A percentile compares a stretch with the other conserved stretches of the same genome.
Evolutionary conservation across 176 grass and related monocot genomes (phyloP).

Genomic region (Saccharum spontaneum): DNA sequence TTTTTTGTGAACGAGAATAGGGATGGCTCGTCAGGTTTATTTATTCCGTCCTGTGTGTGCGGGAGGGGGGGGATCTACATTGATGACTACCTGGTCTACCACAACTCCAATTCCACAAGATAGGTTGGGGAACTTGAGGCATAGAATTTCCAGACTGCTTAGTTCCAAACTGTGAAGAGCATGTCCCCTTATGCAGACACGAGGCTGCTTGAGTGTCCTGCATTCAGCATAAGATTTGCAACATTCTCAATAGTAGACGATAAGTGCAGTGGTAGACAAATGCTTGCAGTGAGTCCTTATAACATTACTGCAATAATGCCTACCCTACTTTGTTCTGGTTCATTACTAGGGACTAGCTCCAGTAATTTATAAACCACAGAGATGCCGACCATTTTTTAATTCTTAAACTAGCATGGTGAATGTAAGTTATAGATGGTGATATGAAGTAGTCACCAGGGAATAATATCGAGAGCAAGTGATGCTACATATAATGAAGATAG

Average conservation of each 20-base stretch:
- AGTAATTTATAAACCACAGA: background rate
- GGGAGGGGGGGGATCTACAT: background rate
- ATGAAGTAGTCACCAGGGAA: background rate
- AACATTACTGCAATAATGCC: background rate
- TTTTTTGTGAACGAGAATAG: too few relatives aligned
- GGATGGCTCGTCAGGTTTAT: background rate
- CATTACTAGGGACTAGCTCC: background rate
- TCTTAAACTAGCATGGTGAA: background rate
- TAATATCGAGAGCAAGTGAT: background rate
- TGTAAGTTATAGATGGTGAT: background rate
- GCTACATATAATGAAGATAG: background rate
- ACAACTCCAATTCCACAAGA: background rate
- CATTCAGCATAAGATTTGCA: background rate
- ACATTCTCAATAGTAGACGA: background rate
- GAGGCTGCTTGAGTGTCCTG: slow-evolving; percentile 16
- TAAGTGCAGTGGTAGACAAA: background rate
- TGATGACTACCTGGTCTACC: slow-evolving; percentile 3
- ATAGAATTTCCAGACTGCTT: background rate
- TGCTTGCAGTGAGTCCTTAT: background rate
- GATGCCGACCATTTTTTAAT: background rate
- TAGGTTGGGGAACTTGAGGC: background rate
- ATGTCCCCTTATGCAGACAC: slow-evolving; percentile 1
- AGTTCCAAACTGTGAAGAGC: background rate
- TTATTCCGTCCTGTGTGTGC: background rate
- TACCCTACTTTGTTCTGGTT: background rate